phyloP scores from a whole-genome alignment of 1,139 yeast genomes.

The Taphrina flavorubra region DNA sequence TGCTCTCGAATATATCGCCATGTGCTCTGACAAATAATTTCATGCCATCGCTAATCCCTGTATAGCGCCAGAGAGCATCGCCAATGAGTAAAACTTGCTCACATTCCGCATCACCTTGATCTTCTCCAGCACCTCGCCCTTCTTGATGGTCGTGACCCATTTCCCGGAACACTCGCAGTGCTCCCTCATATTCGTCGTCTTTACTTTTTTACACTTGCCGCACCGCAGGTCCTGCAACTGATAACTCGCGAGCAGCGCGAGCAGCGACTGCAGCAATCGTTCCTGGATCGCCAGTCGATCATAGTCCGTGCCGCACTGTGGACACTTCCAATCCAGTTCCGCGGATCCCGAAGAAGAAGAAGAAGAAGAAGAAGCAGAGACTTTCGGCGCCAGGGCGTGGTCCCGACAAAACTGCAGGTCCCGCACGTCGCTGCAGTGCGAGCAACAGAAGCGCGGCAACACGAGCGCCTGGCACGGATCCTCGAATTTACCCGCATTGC shows the following conservation, averaged over 20 bases:
- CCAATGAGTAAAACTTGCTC: slow-evolving; percentile 66
- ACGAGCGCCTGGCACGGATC: slow-evolving; percentile 77
- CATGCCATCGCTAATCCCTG: slow-evolving; percentile 32
- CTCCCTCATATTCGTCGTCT: slow-evolving; percentile 70
- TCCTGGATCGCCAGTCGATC: slow-evolving; percentile 79
- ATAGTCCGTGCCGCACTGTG: slow-evolving; percentile 67
- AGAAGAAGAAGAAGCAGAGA: slow-evolving; percentile 35
- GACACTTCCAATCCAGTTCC: slow-evolving; percentile 63
- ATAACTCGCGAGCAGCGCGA: slow-evolving; percentile 63
- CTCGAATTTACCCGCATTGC: slow-evolving; percentile 71
- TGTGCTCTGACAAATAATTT: too few species aligned
- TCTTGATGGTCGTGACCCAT: slow-evolving; percentile 69
- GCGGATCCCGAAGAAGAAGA: slow-evolving; percentile 30
- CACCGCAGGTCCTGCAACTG: slow-evolving; percentile 84
- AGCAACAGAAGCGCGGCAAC: slow-evolving; percentile 54
- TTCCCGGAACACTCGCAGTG: slow-evolving; percentile 88
- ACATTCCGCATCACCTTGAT: slow-evolving; percentile 63
- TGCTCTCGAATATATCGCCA: too few species aligned
- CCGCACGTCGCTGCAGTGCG: slow-evolving; percentile 66
- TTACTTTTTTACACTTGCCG: slow-evolving; percentile 70
- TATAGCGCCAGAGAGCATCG: slow-evolving; percentile 54
- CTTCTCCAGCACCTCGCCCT: slow-evolving; percentile 57
- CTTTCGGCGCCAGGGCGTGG: slow-evolving; percentile 51
- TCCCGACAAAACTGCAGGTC: slow-evolving; percentile 86
- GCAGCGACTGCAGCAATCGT: slow-evolving; percentile 68